A percentile compares a stretch with the other conserved stretches of the same genome.
Conservation (phyloP, 768 basidiomycete species). For the Erythrobasidium yunnanense region DNA sequence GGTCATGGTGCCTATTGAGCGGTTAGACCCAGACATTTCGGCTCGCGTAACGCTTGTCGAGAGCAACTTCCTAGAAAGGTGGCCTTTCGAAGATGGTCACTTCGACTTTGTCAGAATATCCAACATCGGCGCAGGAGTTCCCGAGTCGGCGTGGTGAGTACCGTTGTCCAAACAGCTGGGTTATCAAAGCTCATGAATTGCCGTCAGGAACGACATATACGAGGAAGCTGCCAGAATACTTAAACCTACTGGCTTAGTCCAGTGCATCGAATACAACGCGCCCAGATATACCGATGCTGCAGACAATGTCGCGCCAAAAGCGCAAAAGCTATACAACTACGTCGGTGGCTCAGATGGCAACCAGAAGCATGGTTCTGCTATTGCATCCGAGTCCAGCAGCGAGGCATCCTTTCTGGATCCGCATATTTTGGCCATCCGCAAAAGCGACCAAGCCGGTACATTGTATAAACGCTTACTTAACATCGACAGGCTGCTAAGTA, state of each 20-base stretch:
- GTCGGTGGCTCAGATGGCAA: no score
- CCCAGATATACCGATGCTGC: neutral
- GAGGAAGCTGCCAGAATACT: slow-evolving; percentile 8
- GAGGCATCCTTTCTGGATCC: no score
- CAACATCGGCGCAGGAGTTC: neutral
- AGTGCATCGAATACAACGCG: slow-evolving; percentile 15
- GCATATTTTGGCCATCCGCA: no score
- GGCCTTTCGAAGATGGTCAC: slow-evolving; percentile 4
- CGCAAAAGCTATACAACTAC: neutral
- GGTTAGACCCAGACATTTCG: neutral
- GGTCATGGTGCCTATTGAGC: neutral
- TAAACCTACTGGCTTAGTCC: neutral
- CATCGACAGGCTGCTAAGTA: no score
- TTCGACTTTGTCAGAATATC: slow-evolving; percentile 20
- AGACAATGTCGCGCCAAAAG: neutral
- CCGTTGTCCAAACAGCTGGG: no score
- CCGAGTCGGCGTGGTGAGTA: slow-evolving; percentile 8
- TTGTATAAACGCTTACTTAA: no score
- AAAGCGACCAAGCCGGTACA: no score
- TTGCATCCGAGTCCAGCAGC: no score
- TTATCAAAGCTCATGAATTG: no score
- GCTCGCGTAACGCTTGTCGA: neutral
- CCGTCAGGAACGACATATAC: neutral
- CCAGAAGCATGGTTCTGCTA: no score
- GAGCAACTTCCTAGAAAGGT: slow-evolving; percentile 13